Percentiles rank a stretch among this genome's conserved stretches.
These are phyloP conservation scores for Nematodospora anomalae DNA, from an alignment of 1,139 yeast species.

Conservation along the genomic window DNA sequence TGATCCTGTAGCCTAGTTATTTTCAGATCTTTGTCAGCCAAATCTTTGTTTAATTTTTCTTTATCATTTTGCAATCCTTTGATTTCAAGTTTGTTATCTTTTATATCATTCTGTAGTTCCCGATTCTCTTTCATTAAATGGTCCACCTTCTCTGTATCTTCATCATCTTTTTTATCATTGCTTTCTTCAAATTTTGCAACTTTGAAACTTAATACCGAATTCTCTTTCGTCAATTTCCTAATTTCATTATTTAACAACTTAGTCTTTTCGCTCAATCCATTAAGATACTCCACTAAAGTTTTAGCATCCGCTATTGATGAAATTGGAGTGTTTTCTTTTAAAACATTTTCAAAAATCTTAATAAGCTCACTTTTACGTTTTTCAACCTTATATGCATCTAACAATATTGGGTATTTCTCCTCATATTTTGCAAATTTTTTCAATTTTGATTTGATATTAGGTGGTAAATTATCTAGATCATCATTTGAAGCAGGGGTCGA, in stretches of 20 bases:
- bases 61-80: constrained; percentile 8
- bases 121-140: constrained; percentile 14
- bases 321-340: constrained; percentile 81
- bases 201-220: constrained; percentile 25
- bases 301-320: constrained; percentile 72
- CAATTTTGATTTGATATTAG: constrained; percentile 59
- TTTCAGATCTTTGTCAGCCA: neutral
- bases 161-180: constrained; percentile 18
- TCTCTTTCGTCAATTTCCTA: constrained; percentile 25
- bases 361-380: constrained; percentile 67
- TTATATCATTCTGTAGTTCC: constrained; percentile 1
- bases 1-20: constrained; percentile 1
- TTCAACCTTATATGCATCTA: constrained; percentile 83
- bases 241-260: constrained; percentile 56
- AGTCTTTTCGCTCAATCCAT: constrained; percentile 62
- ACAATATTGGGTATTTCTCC: constrained; percentile 77
- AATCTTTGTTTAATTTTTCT: constrained; percentile 1
- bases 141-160: constrained; percentile 17
- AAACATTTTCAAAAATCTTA: constrained; percentile 63
- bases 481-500: constrained; percentile 2
- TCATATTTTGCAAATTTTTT: constrained; percentile 84
- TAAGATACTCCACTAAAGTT: constrained; percentile 66
- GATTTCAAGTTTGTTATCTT: constrained; percentile 9
- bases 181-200: constrained; percentile 18
- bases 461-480: constrained; percentile 44